A percentile compares a stretch with the other conserved stretches of the same genome.
Conservation (phyloP, 2,329 filamentous ascomycete species). For the Gnomoniopsis sp. region DNA sequence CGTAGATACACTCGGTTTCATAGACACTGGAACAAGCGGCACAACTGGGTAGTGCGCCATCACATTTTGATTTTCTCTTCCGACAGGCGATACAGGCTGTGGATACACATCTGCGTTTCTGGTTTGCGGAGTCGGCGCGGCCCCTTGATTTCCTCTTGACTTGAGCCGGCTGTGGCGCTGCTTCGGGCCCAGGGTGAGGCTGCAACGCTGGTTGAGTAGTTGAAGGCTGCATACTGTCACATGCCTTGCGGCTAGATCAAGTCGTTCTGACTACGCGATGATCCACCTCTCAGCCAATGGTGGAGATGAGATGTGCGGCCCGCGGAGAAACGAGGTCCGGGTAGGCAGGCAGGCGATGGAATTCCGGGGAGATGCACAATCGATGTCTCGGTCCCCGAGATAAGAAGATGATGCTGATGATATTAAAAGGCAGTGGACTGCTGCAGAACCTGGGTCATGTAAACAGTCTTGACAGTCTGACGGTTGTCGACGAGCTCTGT, state of each 20-base stretch:
- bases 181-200: not conserved
- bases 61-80: constrained; percentile 81
- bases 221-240: constrained; percentile 9
- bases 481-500: too few species aligned
- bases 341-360: not conserved
- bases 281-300: not conserved
- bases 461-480: too few species aligned
- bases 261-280: not conserved
- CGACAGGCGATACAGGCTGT: constrained; percentile 82
- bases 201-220: constrained; percentile 7
- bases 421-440: not conserved
- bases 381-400: not conserved
- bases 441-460: too few species aligned
- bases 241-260: constrained; percentile 25
- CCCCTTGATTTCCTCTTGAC: constrained; percentile 50
- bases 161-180: constrained; percentile 11
- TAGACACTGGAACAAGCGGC: constrained; percentile 97
- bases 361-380: not conserved
- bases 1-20: constrained; percentile 85
- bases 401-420: not conserved
- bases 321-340: not conserved
- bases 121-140: constrained; percentile 41
- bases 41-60: constrained; percentile 86
- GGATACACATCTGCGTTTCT: constrained; percentile 75
- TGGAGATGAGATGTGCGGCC: not conserved